Base-by-base conservation (phyloP, 2,329 filamentous ascomycete genomes). In the Ophidiomyces ophidiicola region DNA sequence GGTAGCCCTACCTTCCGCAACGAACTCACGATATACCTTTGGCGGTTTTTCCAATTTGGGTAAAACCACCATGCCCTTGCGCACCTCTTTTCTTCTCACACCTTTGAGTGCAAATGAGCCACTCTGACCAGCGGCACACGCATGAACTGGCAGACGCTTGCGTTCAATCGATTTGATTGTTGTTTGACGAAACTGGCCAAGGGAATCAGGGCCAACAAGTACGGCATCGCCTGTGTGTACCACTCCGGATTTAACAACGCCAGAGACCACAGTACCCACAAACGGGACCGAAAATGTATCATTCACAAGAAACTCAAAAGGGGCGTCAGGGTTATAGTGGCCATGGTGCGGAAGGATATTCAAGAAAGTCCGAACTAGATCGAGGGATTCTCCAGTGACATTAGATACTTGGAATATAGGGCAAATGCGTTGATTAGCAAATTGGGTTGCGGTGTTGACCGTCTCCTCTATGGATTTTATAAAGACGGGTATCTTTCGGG, bases 391-490 rank as follows among this genome's bases (percentile, higher is more conserved):
- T 32, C 90, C 90, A 0, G 90, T 96, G 21, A 98, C 90, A 54
- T 98, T 98, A 50, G 88, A 96, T 7, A 98, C 86, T 55, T 96
- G 87, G 64, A 98, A 98, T 47, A 98, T 81, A 8, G 90, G 90
- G 55, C 88, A 96, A 55, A 98, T 94, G 28, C 90, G 76, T 60
- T 92, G 82, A 51, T 82, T 90, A 50, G 96, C 84, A 53, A 98
- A 94, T 58, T 96, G 90, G 0, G 84, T 88, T 6, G 90, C 88
- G 0, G 90, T 98, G 58, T 90, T 87, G 53, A 98, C 80, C 52
- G 86, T 94, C 49, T 94, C 83, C 56, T 94, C 85, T 43, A 79
- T 79, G 49, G 80, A 82, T 59, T 87, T 90, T 63, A 98, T 87
- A 56, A 96, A 93, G 28, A 94, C 83, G 2, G 90, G 90, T 25